phyloP scores from a whole-genome alignment of 78 protist genomes.

The Chrysochromulina parva region DNA sequence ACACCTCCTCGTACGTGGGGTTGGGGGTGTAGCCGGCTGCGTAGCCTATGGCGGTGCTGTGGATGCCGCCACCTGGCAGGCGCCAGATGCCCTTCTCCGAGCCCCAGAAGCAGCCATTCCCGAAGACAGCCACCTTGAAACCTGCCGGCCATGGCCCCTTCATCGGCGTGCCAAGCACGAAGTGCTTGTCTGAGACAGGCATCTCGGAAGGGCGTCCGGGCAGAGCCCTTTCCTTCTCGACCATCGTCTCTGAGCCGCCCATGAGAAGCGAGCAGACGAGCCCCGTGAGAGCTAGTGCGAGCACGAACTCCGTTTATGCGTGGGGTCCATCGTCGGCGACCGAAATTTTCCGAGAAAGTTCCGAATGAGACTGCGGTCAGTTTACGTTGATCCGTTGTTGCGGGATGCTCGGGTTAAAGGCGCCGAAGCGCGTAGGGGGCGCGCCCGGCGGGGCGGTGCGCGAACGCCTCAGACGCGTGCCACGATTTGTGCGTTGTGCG shows the following conservation, averaged over 20 bases:
- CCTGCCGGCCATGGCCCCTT: not conserved
- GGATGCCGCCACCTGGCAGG: constrained; percentile 24
- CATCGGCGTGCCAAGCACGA: not conserved
- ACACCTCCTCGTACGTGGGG: constrained; percentile 45
- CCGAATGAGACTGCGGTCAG: too few species aligned
- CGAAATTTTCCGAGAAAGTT: too few species aligned
- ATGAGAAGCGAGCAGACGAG: too few species aligned
- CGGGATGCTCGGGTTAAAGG: too few species aligned
- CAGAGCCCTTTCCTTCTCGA: not conserved
- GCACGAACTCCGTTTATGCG: too few species aligned
- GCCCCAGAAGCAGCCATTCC: constrained; percentile 45
- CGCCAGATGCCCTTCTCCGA: constrained; percentile 42
- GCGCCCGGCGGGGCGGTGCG: too few species aligned
- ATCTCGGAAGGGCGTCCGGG: constrained; percentile 23
- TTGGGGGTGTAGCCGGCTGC: constrained; percentile 32
- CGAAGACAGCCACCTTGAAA: not conserved
- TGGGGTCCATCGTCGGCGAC: too few species aligned
- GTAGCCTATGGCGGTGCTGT: constrained; percentile 21
- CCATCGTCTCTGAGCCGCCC: not conserved
- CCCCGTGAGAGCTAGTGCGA: too few species aligned
- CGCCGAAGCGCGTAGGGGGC: too few species aligned
- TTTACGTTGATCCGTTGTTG: too few species aligned
- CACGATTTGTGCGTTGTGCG: too few species aligned
- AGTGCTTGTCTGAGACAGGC: not conserved
- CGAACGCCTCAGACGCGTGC: too few species aligned